Evolutionary conservation across 1,284 basidiomycete genomes (phyloP), one percentile per base, ranked within the genome.

Genomic region (Leccinum solheimii): DNA sequence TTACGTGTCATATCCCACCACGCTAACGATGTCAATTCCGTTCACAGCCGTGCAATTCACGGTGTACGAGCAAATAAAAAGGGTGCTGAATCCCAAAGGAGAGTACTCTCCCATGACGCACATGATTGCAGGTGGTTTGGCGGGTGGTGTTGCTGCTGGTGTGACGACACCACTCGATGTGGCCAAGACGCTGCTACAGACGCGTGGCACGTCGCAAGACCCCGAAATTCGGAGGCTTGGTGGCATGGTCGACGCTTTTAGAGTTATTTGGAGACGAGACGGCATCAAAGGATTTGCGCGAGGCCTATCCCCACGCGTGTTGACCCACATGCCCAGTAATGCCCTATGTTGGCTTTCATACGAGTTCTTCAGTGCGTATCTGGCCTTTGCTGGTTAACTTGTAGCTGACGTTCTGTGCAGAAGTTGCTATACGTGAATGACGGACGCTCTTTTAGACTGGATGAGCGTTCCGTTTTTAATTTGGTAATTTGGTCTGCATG

Each of bases 11-110:
- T 99, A 99, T 78, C 97, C 97, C 5, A 99, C 97, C 14, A 99
- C 97, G 3, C 83, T 98, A 68, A 95, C 88, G 66, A 99, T 99
- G 86, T 91, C 93, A 49, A 94, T 99, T 49, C 97, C 97, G 1
- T 98, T 98, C 81, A 98, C 97, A 61, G 97, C 97, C 45, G 95
- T 96, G 48, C 97, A 99, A 76, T 98, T 96, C 79, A 94, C 94
- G 7, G 92, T 94, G 5, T 99, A 99, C 79, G 97, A 99, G 77
- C 92, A 94, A 75, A 78, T 97, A 62, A 98, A 99, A 79, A 83
- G 84, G 66, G 75, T 93, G 53, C 78, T 98, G 71, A 99, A 99
- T 77, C 95, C 97, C 2, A 76, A 81, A 21, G 89, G 91, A 60
- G 81, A 83, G 56, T 99, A 99, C 77, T 97, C 94, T 30, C 97